Conservation (phyloP, 2,329 filamentous ascomycete genomes). For the Curvularia eragrostidis region DNA sequence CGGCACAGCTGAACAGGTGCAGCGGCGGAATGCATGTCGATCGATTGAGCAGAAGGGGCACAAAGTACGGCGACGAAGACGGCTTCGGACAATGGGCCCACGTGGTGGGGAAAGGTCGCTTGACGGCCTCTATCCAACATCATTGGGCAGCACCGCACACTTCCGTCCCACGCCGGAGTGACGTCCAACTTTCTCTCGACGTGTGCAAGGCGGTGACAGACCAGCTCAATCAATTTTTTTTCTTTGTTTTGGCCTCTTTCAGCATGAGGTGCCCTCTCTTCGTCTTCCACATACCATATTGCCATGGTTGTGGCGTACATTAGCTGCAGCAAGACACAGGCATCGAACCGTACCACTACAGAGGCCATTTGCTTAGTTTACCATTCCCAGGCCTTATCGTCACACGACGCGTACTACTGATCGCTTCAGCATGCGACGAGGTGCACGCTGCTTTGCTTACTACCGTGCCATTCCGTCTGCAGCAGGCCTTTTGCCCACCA, state of each 20-base stretch:
- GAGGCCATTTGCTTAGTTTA: conserved; percentile 36
- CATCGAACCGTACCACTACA: conserved; percentile 17
- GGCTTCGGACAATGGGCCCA: conserved; percentile 15
- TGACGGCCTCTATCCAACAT: conserved; percentile 14
- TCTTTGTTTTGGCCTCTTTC: conserved; percentile 20
- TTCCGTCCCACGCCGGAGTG: conserved; percentile 25
- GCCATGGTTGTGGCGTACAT: conserved; percentile 33
- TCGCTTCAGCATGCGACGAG: conserved; percentile 48
- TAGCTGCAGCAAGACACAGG: conserved; percentile 6
- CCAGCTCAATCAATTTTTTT: conserved; percentile 27
- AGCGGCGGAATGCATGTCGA: conserved; percentile 11
- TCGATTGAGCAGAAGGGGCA: conserved; percentile 6
- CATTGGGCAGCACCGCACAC: conserved; percentile 27
- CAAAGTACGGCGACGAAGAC: conserved; percentile 15
- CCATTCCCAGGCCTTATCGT: conserved; percentile 38
- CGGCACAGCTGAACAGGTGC: background rate
- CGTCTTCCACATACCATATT: conserved; percentile 25
- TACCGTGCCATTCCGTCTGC: conserved; percentile 31
- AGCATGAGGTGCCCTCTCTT: conserved; percentile 13
- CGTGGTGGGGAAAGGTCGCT: conserved; percentile 18
- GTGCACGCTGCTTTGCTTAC: conserved; percentile 40
- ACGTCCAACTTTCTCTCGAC: conserved; percentile 22
- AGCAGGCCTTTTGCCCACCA: conserved; percentile 27
- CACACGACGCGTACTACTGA: conserved; percentile 41
- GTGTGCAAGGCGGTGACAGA: conserved; percentile 40